These are phyloP conservation scores for Sarocladium strictum DNA, from an alignment of 2,329 filamentous ascomycete genomes.

Conservation along the genomic window DNA sequence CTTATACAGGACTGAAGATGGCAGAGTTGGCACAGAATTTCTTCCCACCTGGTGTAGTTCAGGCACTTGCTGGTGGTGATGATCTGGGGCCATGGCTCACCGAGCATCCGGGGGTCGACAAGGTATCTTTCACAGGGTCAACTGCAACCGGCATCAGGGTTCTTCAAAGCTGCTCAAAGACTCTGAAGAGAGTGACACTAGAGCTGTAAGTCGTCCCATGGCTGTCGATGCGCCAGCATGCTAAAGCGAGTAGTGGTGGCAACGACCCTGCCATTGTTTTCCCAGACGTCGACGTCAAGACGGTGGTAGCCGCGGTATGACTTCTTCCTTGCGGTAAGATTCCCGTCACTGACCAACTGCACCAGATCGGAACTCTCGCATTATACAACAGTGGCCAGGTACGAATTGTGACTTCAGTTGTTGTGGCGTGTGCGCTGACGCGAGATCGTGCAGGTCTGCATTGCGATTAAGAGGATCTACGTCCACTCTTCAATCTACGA, in stretches of 20 bases:
- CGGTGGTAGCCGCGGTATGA: neutral
- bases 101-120: constrained; percentile 52
- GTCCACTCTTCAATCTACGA: constrained; percentile 56
- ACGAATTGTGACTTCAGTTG: neutral
- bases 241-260: neutral
- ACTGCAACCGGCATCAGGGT: constrained; percentile 55
- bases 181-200: constrained; percentile 54
- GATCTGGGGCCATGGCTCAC: constrained; percentile 54
- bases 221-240: neutral
- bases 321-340: constrained; percentile 23
- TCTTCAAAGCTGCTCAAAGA: constrained; percentile 48
- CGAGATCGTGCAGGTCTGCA: constrained; percentile 40
- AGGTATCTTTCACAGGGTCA: constrained; percentile 60
- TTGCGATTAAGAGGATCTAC: constrained; percentile 50
- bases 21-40: constrained; percentile 50
- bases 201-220: constrained; percentile 35
- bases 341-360: neutral
- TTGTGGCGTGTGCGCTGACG: constrained; percentile 36
- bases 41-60: constrained; percentile 58
- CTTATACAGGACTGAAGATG: constrained; percentile 54
- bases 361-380: neutral
- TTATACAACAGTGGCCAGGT: constrained; percentile 7
- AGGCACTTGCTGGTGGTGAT: constrained; percentile 55
- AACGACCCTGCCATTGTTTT: constrained; percentile 5
- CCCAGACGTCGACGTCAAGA: neutral